These are phyloP conservation scores for Globisporangium spiculum DNA, from an alignment of 352 stramenopile species.

Conservation along the genomic window DNA sequence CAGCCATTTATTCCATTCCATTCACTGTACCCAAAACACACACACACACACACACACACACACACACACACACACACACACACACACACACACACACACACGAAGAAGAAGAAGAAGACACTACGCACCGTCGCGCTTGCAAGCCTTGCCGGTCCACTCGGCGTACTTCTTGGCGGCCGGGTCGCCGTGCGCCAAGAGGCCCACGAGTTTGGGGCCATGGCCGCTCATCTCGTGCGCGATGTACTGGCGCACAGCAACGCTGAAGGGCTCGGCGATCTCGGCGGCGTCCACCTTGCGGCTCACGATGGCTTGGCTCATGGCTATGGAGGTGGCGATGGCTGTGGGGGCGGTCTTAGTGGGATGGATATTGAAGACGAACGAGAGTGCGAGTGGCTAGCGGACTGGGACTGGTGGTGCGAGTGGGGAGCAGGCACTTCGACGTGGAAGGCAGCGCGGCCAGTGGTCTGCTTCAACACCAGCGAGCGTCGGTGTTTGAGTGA, in stretches of 20 bases:
- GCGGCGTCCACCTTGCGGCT: conserved; percentile 71
- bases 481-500: not conserved
- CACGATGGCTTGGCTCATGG: conserved; percentile 3
- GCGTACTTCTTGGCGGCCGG: conserved; percentile 94
- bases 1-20: not conserved
- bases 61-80: not conserved
- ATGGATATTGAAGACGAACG: not conserved
- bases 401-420: conserved; percentile 4
- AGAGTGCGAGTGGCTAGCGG: not conserved
- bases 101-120: not conserved
- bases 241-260: conserved; percentile 77
- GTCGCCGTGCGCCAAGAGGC: conserved; percentile 94
- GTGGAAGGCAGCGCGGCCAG: not conserved
- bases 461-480: conserved; percentile 8
- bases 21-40: no score
- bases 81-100: not conserved
- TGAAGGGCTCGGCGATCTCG: conserved; percentile 87
- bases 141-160: conserved; percentile 96
- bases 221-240: conserved; percentile 75
- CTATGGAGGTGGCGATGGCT: not conserved
- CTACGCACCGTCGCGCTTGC: conserved; percentile 75
- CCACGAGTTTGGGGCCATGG: conserved; percentile 85
- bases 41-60: not conserved
- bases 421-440: not conserved
- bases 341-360: not conserved